phyloP scores from a whole-genome alignment of 768 basidiomycete species.

The Hydnomerulius pinastri region DNA sequence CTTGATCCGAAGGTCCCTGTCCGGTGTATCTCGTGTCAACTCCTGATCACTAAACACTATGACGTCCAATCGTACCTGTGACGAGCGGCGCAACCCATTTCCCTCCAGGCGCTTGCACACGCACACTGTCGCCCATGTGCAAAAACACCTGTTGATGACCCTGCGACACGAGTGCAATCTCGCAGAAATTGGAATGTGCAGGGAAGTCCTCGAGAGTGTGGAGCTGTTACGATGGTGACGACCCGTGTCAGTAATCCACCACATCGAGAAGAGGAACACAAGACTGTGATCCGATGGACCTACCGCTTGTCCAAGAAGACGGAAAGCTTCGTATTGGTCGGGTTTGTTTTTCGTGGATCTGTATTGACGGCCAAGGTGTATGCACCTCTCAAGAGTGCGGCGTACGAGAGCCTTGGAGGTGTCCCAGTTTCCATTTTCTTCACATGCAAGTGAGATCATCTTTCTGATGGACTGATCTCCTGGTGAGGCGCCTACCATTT shows the following conservation, averaged over 20 bases:
- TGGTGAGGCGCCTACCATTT: conserved; percentile 52
- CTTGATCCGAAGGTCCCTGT: conserved; percentile 72
- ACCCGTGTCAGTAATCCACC: too few species aligned
- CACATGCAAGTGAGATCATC: background rate
- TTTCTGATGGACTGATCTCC: too few species aligned
- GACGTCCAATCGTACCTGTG: conserved; percentile 49
- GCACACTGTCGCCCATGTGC: conserved; percentile 82
- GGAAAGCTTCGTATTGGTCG: conserved; percentile 77
- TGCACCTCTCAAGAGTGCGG: conserved; percentile 73
- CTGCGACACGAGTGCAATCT: conserved; percentile 72
- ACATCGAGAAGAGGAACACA: too few species aligned
- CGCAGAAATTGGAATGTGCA: conserved; percentile 90
- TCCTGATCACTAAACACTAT: background rate
- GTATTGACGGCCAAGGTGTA: conserved; percentile 71
- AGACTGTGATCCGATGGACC: conserved; percentile 31
- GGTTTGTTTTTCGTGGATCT: conserved; percentile 57
- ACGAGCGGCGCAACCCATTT: conserved; percentile 79
- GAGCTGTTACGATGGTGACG: too few species aligned
- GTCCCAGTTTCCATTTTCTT: conserved; percentile 80
- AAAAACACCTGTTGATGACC: conserved; percentile 79
- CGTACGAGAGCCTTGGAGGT: conserved; percentile 81
- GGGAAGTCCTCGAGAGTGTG: conserved; percentile 87
- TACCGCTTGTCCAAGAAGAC: conserved; percentile 74
- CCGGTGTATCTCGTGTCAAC: background rate
- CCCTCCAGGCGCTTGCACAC: conserved; percentile 74